Percentiles rank a stretch among this genome's conserved stretches.
Evolutionary conservation across 768 basidiomycete genomes (phyloP).

Genomic region (Pulveroboletus ravenelii): DNA sequence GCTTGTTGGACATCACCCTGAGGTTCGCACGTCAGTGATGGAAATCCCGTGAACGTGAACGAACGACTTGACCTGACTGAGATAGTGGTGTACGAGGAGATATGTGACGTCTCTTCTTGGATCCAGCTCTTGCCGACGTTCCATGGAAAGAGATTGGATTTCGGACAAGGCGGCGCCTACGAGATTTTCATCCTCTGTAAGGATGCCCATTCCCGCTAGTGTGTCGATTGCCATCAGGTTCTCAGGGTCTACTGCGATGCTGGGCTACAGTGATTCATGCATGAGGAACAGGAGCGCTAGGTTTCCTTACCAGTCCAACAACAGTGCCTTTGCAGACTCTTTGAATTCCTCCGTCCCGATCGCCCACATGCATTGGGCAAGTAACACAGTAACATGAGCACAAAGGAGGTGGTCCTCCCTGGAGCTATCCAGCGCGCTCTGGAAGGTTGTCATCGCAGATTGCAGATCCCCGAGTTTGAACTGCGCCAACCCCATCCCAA

Average conservation of each 20-base stretch:
- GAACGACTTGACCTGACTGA: slow-evolving; percentile 55
- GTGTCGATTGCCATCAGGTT: slow-evolving; percentile 79
- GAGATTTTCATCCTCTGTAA: slow-evolving; percentile 71
- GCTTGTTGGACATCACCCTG: slow-evolving; percentile 52
- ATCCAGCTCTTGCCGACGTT: slow-evolving; percentile 63
- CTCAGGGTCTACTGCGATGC: slow-evolving; percentile 72
- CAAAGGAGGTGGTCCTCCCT: slow-evolving; percentile 45
- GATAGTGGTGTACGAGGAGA: slow-evolving; percentile 66
- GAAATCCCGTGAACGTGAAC: background rate
- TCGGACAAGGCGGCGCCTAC: slow-evolving; percentile 86
- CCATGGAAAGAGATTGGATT: slow-evolving; percentile 62
- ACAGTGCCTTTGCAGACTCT: slow-evolving; percentile 70
- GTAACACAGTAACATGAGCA: slow-evolving; percentile 69
- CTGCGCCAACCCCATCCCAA: slow-evolving; percentile 69
- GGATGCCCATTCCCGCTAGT: slow-evolving; percentile 84
- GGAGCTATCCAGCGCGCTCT: slow-evolving; percentile 57
- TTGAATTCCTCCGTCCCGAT: slow-evolving; percentile 68
- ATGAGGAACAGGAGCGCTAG: background rate
- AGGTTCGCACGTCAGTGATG: background rate
- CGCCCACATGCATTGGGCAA: slow-evolving; percentile 85
- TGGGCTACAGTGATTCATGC: slow-evolving; percentile 30
- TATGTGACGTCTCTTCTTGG: slow-evolving; percentile 65
- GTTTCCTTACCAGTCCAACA: slow-evolving; percentile 72
- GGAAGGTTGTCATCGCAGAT: slow-evolving; percentile 60
- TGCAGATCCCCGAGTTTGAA: slow-evolving; percentile 62